phyloP scores from a whole-genome alignment of 1,284 basidiomycete species.

The Pseudozyma hubeiensis region DNA sequence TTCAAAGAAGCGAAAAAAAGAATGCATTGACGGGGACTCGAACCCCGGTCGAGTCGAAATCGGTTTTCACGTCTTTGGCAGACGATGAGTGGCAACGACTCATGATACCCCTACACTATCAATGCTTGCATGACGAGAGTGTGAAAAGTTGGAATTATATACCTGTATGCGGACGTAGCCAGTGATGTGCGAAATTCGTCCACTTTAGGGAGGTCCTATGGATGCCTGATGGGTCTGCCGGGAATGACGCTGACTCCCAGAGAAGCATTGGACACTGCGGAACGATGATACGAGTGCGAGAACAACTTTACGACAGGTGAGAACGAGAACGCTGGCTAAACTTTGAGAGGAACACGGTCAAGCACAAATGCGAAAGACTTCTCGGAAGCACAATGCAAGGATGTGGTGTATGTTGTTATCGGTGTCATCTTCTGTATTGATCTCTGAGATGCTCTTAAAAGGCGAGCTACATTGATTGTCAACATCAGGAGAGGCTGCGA shows the following conservation, averaged over 20 bases:
- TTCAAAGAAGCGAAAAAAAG: conserved; percentile 17
- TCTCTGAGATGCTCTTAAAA: background rate
- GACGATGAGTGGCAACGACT: conserved; percentile 52
- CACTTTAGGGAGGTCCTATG: no score
- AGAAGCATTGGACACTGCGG: no score
- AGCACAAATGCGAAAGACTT: no score
- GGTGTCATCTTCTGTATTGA: conserved; percentile 25
- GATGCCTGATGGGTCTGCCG: no score
- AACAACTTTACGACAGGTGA: no score
- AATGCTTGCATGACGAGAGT: conserved; percentile 20
- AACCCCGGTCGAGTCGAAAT: conserved; percentile 58
- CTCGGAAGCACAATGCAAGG: no score
- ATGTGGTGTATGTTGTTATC: background rate
- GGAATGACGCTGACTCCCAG: no score
- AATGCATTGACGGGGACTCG: conserved; percentile 59
- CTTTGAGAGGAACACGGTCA: no score
- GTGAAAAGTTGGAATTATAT: background rate
- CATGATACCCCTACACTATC: conserved; percentile 57
- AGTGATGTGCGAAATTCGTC: no score
- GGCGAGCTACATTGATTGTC: conserved; percentile 4
- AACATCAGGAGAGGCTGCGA: conserved; percentile 25
- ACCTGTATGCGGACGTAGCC: no score
- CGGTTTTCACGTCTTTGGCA: conserved; percentile 20
- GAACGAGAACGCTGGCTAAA: no score
- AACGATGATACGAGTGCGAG: no score